Conservation (phyloP, 768 basidiomycete species). For the Rickenella mellea region DNA sequence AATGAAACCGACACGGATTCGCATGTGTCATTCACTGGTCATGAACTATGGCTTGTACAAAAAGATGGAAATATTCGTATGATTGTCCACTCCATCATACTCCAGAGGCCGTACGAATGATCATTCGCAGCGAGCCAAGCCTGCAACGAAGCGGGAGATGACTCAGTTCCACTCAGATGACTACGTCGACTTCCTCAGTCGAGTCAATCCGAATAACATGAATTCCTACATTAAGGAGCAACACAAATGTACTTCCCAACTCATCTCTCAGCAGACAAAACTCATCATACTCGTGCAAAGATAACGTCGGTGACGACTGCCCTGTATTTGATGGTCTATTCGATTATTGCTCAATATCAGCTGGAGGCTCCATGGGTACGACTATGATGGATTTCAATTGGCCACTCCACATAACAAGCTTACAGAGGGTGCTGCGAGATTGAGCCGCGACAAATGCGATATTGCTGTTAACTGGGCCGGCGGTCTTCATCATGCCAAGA, state of each 20-base stretch:
- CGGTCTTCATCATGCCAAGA: conserved; percentile 97
- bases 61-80: conserved; percentile 99
- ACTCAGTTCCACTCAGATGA: conserved; percentile 72
- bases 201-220: conserved; percentile 52
- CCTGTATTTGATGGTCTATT: conserved; percentile 98
- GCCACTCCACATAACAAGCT: conserved; percentile 4
- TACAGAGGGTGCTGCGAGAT: conserved; percentile 89
- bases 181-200: conserved; percentile 40
- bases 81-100: conserved; percentile 21
- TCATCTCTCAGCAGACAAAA: not conserved
- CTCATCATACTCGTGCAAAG: conserved; percentile 26
- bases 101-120: not conserved
- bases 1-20: conserved; percentile 96
- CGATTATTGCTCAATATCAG: conserved; percentile 98
- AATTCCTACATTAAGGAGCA: conserved; percentile 89
- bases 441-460: conserved; percentile 95
- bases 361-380: conserved; percentile 98
- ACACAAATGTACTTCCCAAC: conserved; percentile 70
- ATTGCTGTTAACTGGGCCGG: conserved; percentile 99
- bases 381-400: conserved; percentile 1
- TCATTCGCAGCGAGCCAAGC: conserved; percentile 79
- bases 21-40: conserved; percentile 98
- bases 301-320: conserved; percentile 98
- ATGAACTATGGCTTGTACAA: conserved; percentile 99
- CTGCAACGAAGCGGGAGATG: conserved; percentile 99